Percentiles rank a stretch among this genome's conserved stretches.
Conservation (phyloP, 495 filamentous ascomycete species). For the Pyrenula massariospora region DNA sequence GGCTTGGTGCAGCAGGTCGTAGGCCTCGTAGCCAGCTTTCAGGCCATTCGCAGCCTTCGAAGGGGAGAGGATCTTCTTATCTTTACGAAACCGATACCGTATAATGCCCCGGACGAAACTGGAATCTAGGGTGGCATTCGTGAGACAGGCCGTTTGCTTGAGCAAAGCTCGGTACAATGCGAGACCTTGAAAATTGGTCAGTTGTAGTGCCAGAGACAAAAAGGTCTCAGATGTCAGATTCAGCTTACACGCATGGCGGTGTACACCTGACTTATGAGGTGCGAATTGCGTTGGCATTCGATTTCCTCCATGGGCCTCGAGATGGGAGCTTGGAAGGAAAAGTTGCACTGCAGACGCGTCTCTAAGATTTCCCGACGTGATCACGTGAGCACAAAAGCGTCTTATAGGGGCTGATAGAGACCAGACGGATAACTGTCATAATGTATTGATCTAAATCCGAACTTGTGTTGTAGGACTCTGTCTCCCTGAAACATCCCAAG, state of each 20-base stretch:
- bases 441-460: too few relatives aligned
- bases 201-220: constrained; percentile 9
- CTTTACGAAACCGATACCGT: constrained; percentile 45
- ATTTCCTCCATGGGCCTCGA: constrained; percentile 20
- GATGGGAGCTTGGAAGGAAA: too few relatives aligned
- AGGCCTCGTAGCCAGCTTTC: constrained; percentile 55
- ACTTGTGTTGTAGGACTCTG: too few relatives aligned
- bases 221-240: too few relatives aligned
- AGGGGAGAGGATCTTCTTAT: constrained; percentile 39
- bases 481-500: too few relatives aligned
- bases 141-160: constrained; percentile 40
- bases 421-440: too few relatives aligned
- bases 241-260: constrained; percentile 58
- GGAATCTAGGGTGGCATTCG: constrained; percentile 27
- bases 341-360: too few relatives aligned
- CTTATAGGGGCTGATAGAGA: too few relatives aligned
- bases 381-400: too few relatives aligned
- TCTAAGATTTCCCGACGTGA: too few relatives aligned
- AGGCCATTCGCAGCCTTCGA: constrained; percentile 41
- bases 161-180: constrained; percentile 65
- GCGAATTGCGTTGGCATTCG: constrained; percentile 31
- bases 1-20: constrained; percentile 27
- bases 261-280: constrained; percentile 34
- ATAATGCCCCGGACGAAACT: constrained; percentile 29
- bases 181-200: constrained; percentile 39